Conservation (phyloP, 805 yeast species). For the Starmerella asiatica region DNA sequence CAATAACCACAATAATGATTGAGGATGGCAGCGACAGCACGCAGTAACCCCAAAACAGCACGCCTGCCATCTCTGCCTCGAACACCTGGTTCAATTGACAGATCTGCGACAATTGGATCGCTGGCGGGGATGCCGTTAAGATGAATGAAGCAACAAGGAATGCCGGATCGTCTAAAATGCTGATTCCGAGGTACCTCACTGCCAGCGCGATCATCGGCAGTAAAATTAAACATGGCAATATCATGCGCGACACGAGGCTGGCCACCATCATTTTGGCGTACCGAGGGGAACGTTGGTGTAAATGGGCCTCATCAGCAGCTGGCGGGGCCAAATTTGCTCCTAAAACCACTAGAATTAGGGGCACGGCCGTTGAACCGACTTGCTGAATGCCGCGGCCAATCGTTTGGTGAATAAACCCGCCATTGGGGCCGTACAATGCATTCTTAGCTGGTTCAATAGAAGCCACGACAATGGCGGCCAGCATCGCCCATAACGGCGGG, state of each 20-base stretch:
- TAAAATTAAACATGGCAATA: slow-evolving; percentile 41
- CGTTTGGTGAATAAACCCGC: slow-evolving; percentile 39
- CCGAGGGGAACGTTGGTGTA: slow-evolving; percentile 24
- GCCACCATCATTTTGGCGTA: slow-evolving; percentile 38
- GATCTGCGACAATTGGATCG: slow-evolving; percentile 52
- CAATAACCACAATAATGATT: slow-evolving; percentile 40
- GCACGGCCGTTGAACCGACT: slow-evolving; percentile 47
- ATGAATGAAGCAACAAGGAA: slow-evolving; percentile 46
- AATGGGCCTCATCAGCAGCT: slow-evolving; percentile 29
- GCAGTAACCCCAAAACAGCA: slow-evolving; percentile 54
- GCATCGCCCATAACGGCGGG: slow-evolving; percentile 54
- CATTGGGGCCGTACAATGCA: slow-evolving; percentile 31
- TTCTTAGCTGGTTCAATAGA: slow-evolving; percentile 38
- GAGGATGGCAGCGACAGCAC: slow-evolving; percentile 48
- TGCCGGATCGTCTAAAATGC: slow-evolving; percentile 42
- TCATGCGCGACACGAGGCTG: slow-evolving; percentile 45
- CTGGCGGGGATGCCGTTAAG: slow-evolving; percentile 52
- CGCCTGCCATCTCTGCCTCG: slow-evolving; percentile 53
- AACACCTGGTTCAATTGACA: slow-evolving; percentile 47
- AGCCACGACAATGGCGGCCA: slow-evolving; percentile 46
- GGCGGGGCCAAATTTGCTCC: slow-evolving; percentile 54
- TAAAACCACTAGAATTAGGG: slow-evolving; percentile 45
- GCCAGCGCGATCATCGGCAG: slow-evolving; percentile 41
- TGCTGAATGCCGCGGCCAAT: slow-evolving; percentile 40
- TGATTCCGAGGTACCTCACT: slow-evolving; percentile 39